phyloP scores from a whole-genome alignment of 441 rosid species.

The Eugenia klotzschiana region DNA sequence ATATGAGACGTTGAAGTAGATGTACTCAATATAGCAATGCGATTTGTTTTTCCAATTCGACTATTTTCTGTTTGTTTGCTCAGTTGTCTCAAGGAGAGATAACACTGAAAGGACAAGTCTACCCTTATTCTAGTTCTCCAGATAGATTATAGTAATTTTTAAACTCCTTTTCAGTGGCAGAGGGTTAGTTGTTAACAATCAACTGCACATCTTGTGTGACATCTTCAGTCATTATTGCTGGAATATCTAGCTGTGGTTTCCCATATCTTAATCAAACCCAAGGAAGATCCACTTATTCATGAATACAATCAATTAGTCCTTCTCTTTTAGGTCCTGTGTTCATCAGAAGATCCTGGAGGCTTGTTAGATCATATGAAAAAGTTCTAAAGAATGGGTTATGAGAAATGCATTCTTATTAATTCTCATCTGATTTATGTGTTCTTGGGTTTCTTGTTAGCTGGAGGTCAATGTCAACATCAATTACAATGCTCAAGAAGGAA shows the following conservation, averaged over 20 bases:
- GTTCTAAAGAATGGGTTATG: background rate
- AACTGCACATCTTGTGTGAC: background rate
- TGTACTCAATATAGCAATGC: background rate
- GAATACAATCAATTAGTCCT: background rate
- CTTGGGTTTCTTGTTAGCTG: slow-evolving; percentile 29
- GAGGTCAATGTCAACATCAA: slow-evolving; percentile 48
- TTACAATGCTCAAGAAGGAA: slow-evolving; percentile 66
- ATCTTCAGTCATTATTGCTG: background rate
- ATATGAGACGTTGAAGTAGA: background rate
- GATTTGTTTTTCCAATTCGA: background rate
- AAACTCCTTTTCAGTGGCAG: background rate
- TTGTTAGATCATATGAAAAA: background rate
- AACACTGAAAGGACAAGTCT: background rate
- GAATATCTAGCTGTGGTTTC: background rate
- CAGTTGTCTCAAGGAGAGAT: background rate
- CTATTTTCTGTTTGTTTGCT: background rate
- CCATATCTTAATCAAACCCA: background rate
- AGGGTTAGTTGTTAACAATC: background rate
- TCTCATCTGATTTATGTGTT: background rate
- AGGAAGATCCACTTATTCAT: background rate
- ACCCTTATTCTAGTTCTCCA: background rate
- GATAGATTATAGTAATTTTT: background rate
- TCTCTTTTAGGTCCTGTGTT: background rate
- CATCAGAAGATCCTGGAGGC: background rate
- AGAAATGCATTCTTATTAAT: background rate